Base-by-base conservation (phyloP, 495 filamentous ascomycete species). In the Cenococcum geophilum region DNA sequence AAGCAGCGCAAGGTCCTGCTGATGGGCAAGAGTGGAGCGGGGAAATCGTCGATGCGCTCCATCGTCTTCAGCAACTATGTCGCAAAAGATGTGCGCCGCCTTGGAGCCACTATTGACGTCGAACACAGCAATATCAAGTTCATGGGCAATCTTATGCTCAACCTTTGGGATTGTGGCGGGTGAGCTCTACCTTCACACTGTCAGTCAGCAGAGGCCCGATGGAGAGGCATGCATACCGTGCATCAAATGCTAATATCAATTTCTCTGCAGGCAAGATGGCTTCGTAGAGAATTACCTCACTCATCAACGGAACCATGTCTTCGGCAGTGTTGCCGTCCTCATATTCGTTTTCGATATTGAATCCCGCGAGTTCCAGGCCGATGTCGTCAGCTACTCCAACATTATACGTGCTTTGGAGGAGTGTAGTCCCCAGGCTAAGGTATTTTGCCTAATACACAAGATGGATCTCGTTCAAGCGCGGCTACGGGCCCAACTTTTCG, bases 321-420 rank as follows among this genome's bases (percentile, higher is more conserved):
- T 98, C 80, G 86, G 85, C 69, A 90, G 90, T 74, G 93, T 98
- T 57, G 93, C 92, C 20, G 92, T 97, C 61, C 81, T 98, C 11
- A 98, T 98, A 77, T 98, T 97, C 77, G 95, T 98, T 70, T 98
- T 98, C 76, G 93, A 98, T 72, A 92, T 97, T 62, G 93, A 97
- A 72, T 95, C 89, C 22, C 86, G 89, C 65, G 93, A 97, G 70
- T 89, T 95, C 63, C 87, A 91, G 21, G 84, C 89, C 60, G 95
- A 97, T 72, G 82, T 96, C 49, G 83, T 91, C 56, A 93, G 88
- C 40, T 98, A 97, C 75, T 84, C 82, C 57, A 83, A 86, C 59
- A 90, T 96, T 70, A 89, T 96, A 69, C 78, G 83, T 55, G 93
- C 93, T 0, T 79, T 98, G 35, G 77, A 82, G 35, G 91, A 97